Evolutionary conservation across 495 filamentous ascomycete species (phyloP).

Genomic region (Antarctomyces pellizariae): DNA sequence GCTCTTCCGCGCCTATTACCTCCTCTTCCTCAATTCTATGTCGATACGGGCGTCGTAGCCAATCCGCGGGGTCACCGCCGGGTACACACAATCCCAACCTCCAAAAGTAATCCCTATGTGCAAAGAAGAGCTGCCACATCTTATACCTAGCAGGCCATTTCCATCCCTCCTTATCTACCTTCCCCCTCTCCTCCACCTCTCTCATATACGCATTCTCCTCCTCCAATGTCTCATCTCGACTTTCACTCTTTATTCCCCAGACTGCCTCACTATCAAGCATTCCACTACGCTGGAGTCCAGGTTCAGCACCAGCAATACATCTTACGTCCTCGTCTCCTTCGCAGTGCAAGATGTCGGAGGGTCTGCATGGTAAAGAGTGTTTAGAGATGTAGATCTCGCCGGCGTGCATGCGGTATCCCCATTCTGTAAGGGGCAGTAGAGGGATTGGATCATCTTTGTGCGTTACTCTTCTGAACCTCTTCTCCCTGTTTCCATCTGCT

Average conservation of each 20-base stretch:
- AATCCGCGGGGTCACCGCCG: constrained; percentile 49
- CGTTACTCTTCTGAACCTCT: constrained; percentile 54
- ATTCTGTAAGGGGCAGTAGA: constrained; percentile 59
- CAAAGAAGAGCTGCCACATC: constrained; percentile 80
- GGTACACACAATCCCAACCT: constrained; percentile 75
- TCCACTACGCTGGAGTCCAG: constrained; percentile 1
- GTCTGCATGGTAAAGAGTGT: constrained; percentile 34
- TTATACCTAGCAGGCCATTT: constrained; percentile 37
- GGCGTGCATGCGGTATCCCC: constrained; percentile 67
- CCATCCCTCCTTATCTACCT: constrained; percentile 12
- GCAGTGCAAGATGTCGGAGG: constrained; percentile 47
- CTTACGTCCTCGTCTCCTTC: constrained; percentile 39
- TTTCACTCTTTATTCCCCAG: background rate
- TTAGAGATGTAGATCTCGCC: constrained; percentile 75
- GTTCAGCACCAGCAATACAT: constrained; percentile 21
- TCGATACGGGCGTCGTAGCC: no score
- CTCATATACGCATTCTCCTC: constrained; percentile 2
- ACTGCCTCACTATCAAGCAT: constrained; percentile 2
- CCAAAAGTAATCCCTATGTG: constrained; percentile 95
- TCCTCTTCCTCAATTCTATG: no score
- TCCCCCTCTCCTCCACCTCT: constrained; percentile 7
- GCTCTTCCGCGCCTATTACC: no score
- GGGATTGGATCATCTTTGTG: constrained; percentile 78
- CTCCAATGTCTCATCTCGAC: constrained; percentile 1
- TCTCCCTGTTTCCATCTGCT: constrained; percentile 11